phyloP scores from a whole-genome alignment of 179 eudicot genomes.

The Patellifolia procumbens region DNA sequence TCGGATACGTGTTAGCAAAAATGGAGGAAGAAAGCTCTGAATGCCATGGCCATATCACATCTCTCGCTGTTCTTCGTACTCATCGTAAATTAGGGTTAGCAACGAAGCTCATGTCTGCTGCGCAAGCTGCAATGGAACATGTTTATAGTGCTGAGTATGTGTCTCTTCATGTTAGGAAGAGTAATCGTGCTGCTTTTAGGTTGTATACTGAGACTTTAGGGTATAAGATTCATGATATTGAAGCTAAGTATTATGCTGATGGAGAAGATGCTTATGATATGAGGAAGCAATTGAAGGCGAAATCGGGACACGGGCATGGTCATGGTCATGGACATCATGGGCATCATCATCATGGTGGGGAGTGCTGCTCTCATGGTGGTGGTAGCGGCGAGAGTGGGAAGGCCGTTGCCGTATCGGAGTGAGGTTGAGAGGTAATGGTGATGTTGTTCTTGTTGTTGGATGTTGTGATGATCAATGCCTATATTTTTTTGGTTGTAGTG shows the following conservation, averaged over 20 bases:
- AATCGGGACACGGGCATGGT: constrained; percentile 37
- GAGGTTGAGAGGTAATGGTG: constrained; percentile 1
- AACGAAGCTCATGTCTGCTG: constrained; percentile 92
- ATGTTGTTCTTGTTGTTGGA: neutral
- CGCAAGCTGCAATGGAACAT: constrained; percentile 86
- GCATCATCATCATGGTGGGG: constrained; percentile 45
- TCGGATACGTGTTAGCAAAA: constrained; percentile 90
- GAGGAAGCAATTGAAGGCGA: constrained; percentile 75
- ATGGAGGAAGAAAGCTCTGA: constrained; percentile 89
- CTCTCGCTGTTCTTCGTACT: constrained; percentile 81
- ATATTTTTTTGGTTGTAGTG: constrained; percentile 3
- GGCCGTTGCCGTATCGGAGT: neutral
- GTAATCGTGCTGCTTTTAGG: constrained; percentile 79
- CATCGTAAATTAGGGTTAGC: constrained; percentile 86
- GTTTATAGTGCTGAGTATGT: constrained; percentile 68
- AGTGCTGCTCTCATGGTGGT: constrained; percentile 58
- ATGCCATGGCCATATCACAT: constrained; percentile 89
- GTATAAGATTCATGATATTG: constrained; percentile 82
- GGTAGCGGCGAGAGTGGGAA: constrained; percentile 17
- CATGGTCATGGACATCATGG: constrained; percentile 51
- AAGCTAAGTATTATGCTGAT: constrained; percentile 90
- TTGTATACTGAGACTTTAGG: constrained; percentile 73
- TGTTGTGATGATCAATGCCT: neutral
- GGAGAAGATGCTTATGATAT: constrained; percentile 95
- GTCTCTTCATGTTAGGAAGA: constrained; percentile 78